Percentiles rank a stretch among this genome's conserved stretches.
Conservation (phyloP, 352 stramenopile species). For the Elongisporangium undulatum region DNA sequence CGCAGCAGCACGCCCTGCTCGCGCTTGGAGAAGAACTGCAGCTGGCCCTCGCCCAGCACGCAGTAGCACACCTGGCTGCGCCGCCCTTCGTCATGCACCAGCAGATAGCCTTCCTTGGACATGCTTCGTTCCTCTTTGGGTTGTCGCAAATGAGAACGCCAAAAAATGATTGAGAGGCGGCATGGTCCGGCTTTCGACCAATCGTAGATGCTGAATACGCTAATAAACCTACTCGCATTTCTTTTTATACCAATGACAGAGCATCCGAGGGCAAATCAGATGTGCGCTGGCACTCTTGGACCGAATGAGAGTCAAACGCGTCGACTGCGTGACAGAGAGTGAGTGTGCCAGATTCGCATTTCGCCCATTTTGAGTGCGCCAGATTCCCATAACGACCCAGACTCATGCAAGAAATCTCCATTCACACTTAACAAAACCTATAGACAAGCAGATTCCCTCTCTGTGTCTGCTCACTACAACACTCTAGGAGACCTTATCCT, state of each 20-base stretch:
- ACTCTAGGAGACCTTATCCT: background rate
- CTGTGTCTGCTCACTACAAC: background rate
- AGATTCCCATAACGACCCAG: background rate
- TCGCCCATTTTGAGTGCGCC: too few relatives aligned
- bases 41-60: conserved; percentile 63
- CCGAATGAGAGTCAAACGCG: background rate
- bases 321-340: background rate
- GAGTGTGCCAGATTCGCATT: background rate
- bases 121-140: conserved; percentile 20
- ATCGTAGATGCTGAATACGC: background rate
- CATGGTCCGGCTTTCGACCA: background rate
- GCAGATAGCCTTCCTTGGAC: conserved; percentile 82
- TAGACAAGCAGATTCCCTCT: background rate
- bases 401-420: background rate
- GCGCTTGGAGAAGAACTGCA: conserved; percentile 69
- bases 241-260: background rate
- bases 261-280: background rate
- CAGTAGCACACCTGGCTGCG: conserved; percentile 76
- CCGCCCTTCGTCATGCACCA: conserved; percentile 61
- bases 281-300: background rate
- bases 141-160: background rate
- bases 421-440: background rate
- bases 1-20: conserved; percentile 60
- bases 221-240: background rate
- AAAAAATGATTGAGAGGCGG: background rate